These are phyloP conservation scores for Didymella arachidicola DNA, from an alignment of 2,329 filamentous ascomycete genomes.

Conservation along the genomic window DNA sequence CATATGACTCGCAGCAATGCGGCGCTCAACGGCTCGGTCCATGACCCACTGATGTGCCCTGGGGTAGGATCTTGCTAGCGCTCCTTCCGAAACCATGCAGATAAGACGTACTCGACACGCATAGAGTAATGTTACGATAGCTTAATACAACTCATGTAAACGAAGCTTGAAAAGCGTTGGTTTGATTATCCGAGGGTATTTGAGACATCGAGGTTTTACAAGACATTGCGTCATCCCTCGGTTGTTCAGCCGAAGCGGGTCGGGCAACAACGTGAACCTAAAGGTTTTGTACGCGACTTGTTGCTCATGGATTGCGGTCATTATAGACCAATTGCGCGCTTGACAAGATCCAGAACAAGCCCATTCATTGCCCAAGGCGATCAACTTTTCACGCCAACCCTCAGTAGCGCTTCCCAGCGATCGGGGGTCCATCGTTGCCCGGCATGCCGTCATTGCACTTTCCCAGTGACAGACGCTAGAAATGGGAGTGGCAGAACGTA, in stretches of 20 bases:
- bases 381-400: slow-evolving; percentile 13
- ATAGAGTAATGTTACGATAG: not conserved
- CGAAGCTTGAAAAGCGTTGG: not conserved
- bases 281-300: not conserved
- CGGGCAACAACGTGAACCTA: slow-evolving; percentile 3
- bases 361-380: slow-evolving; percentile 3
- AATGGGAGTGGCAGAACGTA: slow-evolving; percentile 5
- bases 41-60: slow-evolving; percentile 9
- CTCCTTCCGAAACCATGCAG: slow-evolving; percentile 31
- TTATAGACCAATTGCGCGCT: slow-evolving; percentile 2
- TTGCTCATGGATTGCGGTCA: not conserved
- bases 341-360: slow-evolving; percentile 7
- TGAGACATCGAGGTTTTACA: slow-evolving; percentile 1
- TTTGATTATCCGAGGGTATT: not conserved
- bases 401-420: slow-evolving; percentile 20
- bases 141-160: not conserved
- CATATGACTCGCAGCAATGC: slow-evolving; percentile 9
- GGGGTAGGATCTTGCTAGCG: not conserved
- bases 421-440: slow-evolving; percentile 23
- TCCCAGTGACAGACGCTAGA: slow-evolving; percentile 13
- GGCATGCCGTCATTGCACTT: slow-evolving; percentile 32
- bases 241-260: slow-evolving; percentile 12
- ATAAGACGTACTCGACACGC: not conserved
- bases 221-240: slow-evolving; percentile 16
- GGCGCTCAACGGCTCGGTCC: slow-evolving; percentile 7